Conservation (phyloP, 2,329 filamentous ascomycete species). For the Akanthomyces dipterigenus region DNA sequence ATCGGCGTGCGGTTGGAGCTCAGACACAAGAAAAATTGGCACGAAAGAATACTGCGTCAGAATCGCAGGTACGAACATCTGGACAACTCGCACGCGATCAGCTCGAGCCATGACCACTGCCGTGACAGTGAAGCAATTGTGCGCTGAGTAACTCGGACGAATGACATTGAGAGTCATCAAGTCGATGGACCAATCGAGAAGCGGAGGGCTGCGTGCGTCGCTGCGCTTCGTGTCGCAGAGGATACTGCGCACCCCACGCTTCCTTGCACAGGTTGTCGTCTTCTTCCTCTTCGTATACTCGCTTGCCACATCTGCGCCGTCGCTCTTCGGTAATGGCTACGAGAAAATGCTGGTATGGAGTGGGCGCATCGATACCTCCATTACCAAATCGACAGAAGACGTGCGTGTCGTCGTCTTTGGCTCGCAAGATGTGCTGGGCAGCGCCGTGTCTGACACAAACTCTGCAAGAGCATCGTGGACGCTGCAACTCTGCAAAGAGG, state of each 20-base stretch:
- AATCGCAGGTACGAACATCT: no score
- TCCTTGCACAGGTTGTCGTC: neutral
- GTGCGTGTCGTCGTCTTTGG: slow-evolving; percentile 8
- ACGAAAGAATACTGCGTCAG: no score
- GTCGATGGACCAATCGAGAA: neutral
- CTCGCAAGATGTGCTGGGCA: slow-evolving; percentile 7
- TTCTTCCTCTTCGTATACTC: neutral
- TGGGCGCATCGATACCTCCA: neutral
- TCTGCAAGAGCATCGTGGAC: slow-evolving; percentile 1
- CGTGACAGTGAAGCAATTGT: no score
- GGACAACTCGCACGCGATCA: no score
- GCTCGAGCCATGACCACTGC: no score
- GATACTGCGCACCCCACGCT: neutral
- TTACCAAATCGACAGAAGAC: slow-evolving; percentile 3
- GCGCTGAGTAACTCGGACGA: no score
- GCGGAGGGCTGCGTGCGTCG: neutral
- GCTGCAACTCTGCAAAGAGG: slow-evolving; percentile 5
- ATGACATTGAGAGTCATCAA: no score
- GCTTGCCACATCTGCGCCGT: neutral
- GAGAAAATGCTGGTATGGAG: neutral
- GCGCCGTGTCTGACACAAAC: neutral
- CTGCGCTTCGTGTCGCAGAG: neutral
- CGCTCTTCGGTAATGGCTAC: neutral
- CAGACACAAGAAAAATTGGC: no score
- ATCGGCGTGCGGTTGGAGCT: no score